Percentiles rank a stretch among this genome's conserved stretches.
Evolutionary conservation across 345 rosid species (phyloP).

Genomic region (Punica granatum): DNA sequence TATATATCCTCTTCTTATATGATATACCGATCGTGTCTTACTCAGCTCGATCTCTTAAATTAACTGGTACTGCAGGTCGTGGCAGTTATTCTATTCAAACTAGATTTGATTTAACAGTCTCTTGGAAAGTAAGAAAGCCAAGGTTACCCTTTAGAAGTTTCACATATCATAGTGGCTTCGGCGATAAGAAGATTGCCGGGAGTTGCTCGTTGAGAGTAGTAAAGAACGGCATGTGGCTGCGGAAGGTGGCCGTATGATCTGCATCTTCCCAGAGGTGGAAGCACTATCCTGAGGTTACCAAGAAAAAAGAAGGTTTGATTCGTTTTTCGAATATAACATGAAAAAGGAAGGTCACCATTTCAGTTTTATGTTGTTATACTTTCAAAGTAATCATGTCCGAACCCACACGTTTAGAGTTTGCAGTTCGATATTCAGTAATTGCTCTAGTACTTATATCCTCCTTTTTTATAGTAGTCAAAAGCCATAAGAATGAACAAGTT

Average conservation of each 20-base stretch:
- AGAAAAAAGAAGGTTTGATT: no score
- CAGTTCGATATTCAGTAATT: no score
- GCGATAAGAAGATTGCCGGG: slow-evolving; percentile 19
- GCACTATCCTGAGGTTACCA: slow-evolving; percentile 22
- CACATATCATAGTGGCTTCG: slow-evolving; percentile 19
- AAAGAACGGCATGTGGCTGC: slow-evolving; percentile 20
- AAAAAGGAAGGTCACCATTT: not conserved
- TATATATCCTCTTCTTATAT: no score
- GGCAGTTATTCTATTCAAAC: not conserved
- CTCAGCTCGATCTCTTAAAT: no score
- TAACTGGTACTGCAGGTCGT: no score
- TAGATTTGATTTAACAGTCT: not conserved
- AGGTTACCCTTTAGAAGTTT: slow-evolving; percentile 18
- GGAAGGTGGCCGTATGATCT: slow-evolving; percentile 19
- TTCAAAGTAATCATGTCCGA: no score
- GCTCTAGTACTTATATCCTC: no score
- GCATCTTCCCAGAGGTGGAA: slow-evolving; percentile 19
- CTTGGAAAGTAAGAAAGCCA: not conserved
- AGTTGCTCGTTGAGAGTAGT: slow-evolving; percentile 25
- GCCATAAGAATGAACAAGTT: no score
- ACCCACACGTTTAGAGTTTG: no score
- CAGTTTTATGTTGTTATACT: not conserved
- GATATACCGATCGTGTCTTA: no score
- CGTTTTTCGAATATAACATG: not conserved
- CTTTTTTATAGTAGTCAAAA: no score